These are phyloP conservation scores for Pisolithus orientalis DNA, from an alignment of 768 basidiomycete species.

Conservation along the genomic window DNA sequence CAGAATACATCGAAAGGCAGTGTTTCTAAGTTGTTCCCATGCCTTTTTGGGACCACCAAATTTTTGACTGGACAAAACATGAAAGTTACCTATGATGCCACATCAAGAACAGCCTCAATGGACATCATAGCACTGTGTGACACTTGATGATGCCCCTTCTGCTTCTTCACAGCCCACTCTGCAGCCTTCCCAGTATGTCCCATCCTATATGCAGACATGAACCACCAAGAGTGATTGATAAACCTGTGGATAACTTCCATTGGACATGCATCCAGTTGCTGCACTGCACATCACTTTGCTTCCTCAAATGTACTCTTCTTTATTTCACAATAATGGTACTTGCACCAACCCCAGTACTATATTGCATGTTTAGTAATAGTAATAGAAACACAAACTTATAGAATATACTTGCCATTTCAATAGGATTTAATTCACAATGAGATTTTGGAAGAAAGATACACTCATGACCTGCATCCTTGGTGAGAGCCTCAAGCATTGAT, in stretches of 20 bases:
- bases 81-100: background rate
- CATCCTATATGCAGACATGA: constrained; percentile 29
- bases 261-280: background rate
- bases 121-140: constrained; percentile 26
- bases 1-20: too few relatives aligned
- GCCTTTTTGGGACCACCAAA: too few relatives aligned
- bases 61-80: too few relatives aligned
- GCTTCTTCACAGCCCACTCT: constrained; percentile 27
- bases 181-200: constrained; percentile 33
- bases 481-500: too few relatives aligned
- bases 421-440: too few relatives aligned
- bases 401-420: too few relatives aligned
- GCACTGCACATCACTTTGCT: background rate
- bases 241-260: background rate
- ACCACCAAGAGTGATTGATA: constrained; percentile 23
- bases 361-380: background rate
- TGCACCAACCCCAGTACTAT: too few relatives aligned
- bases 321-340: too few relatives aligned
- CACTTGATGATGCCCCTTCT: constrained; percentile 21
- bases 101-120: constrained; percentile 22
- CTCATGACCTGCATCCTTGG: too few relatives aligned
- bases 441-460: too few relatives aligned
- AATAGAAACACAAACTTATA: background rate
- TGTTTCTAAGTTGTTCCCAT: too few relatives aligned
- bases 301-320: background rate